phyloP scores from a whole-genome alignment of 305 asterid species.

The Ilex paraguariensis region DNA sequence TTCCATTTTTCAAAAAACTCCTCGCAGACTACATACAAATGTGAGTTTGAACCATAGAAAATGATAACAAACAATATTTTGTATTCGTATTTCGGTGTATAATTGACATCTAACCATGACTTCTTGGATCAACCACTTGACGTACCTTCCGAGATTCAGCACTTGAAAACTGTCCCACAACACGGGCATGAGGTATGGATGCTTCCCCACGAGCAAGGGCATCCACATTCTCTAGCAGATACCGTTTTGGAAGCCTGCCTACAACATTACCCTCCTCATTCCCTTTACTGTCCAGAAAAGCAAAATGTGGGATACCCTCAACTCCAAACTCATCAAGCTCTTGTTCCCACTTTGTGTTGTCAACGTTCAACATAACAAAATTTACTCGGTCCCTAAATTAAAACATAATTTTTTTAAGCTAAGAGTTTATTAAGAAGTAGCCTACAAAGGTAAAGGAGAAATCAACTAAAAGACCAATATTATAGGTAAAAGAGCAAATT shows the following conservation, averaged over 20 bases:
- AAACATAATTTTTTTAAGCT: background rate
- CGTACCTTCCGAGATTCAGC: slow-evolving; percentile 63
- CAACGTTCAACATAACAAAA: slow-evolving; percentile 96
- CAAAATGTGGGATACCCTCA: slow-evolving; percentile 97
- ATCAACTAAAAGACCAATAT: background rate
- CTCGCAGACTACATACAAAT: no score
- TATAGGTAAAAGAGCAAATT: no score
- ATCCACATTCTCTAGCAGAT: slow-evolving; percentile 72
- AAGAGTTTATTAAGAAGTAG: no score
- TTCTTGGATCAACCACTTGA: slow-evolving; percentile 75
- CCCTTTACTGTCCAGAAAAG: slow-evolving; percentile 79
- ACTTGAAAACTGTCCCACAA: slow-evolving; percentile 70
- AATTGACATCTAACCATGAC: slow-evolving; percentile 52
- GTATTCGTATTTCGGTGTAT: no score
- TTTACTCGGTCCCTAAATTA: slow-evolving; percentile 69
- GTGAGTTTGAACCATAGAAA: no score
- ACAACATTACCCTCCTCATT: slow-evolving; percentile 93
- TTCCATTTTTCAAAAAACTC: no score
- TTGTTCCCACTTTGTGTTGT: slow-evolving; percentile 99
- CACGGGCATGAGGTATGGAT: slow-evolving; percentile 81
- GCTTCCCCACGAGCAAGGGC: slow-evolving; percentile 87
- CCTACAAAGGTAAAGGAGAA: background rate
- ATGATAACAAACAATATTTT: no score
- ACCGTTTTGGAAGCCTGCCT: slow-evolving; percentile 79
- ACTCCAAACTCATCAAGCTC: slow-evolving; percentile 98